These are phyloP conservation scores for Pogostemon cablin DNA, from an alignment of 257 asterid species.

Conservation along the genomic window DNA sequence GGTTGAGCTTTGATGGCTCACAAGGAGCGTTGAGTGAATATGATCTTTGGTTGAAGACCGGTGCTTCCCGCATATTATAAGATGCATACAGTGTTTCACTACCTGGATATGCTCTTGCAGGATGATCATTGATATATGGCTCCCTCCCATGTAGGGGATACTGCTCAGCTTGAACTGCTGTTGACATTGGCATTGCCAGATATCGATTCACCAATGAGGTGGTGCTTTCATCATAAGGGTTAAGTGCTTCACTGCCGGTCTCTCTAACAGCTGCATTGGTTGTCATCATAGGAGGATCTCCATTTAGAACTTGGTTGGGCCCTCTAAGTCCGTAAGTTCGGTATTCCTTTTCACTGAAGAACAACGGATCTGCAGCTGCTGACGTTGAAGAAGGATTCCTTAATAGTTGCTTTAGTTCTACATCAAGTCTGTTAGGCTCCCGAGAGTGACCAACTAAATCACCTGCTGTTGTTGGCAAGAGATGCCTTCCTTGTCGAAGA, in stretches of 20 bases:
- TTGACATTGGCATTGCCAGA: constrained; percentile 47
- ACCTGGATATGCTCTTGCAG: no score
- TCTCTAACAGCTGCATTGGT: constrained; percentile 29
- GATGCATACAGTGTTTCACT: constrained; percentile 38
- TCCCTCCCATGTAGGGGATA: constrained; percentile 40
- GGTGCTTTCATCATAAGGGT: constrained; percentile 72
- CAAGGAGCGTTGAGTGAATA: constrained; percentile 37
- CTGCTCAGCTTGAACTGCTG: constrained; percentile 36
- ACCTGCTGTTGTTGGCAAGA: constrained; percentile 39
- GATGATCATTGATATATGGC: constrained; percentile 30
- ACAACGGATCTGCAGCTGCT: constrained; percentile 35
- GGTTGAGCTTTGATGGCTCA: constrained; percentile 38
- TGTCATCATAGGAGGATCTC: constrained; percentile 35
- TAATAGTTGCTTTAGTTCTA: constrained; percentile 44
- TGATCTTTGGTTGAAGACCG: constrained; percentile 34
- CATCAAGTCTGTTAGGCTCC: constrained; percentile 44
- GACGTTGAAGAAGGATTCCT: constrained; percentile 34
- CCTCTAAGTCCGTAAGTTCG: constrained; percentile 61
- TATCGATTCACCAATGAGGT: constrained; percentile 68
- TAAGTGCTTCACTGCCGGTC: constrained; percentile 15
- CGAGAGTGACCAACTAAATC: constrained; percentile 25
- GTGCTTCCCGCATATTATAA: constrained; percentile 33
- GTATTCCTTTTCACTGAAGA: constrained; percentile 61
- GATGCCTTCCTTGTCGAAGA: constrained; percentile 54
- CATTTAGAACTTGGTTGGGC: constrained; percentile 31